Evolutionary conservation across 2,329 filamentous ascomycete species (phyloP).

Genomic region (Aulographum hederae): DNA sequence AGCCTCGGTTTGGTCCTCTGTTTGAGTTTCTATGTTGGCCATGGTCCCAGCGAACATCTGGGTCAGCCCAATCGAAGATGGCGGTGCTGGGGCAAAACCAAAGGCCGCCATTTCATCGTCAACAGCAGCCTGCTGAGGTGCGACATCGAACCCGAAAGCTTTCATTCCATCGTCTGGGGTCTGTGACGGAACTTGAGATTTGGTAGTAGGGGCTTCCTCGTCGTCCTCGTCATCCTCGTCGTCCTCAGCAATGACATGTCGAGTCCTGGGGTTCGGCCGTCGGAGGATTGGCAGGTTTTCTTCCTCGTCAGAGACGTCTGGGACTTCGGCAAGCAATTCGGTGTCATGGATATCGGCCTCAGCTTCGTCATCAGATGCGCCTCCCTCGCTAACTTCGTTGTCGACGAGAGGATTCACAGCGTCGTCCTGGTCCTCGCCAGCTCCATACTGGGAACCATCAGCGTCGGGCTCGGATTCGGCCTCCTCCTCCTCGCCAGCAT

Average conservation of each 20-base stretch:
- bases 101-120: constrained; percentile 18
- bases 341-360: constrained; percentile 16
- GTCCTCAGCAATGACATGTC: constrained; percentile 45
- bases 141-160: constrained; percentile 8
- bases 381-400: constrained; percentile 16
- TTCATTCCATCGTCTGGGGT: constrained; percentile 7
- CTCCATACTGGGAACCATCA: constrained; percentile 12
- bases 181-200: constrained; percentile 1
- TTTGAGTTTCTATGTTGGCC: constrained; percentile 33
- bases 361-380: constrained; percentile 23
- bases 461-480: no score
- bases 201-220: constrained; percentile 4
- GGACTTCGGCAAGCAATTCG: no score
- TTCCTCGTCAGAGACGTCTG: no score
- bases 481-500: constrained; percentile 17
- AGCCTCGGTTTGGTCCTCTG: neutral
- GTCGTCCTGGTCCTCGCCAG: constrained; percentile 14
- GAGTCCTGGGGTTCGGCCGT: constrained; percentile 28
- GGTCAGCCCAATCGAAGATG: constrained; percentile 46
- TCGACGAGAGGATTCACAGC: constrained; percentile 20
- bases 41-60: constrained; percentile 87
- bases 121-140: constrained; percentile 2
- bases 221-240: constrained; percentile 29
- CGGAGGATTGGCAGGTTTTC: constrained; percentile 16
- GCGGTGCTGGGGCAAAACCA: constrained; percentile 18